phyloP scores from a whole-genome alignment of 768 basidiomycete genomes.

The Boletus bicolor region DNA sequence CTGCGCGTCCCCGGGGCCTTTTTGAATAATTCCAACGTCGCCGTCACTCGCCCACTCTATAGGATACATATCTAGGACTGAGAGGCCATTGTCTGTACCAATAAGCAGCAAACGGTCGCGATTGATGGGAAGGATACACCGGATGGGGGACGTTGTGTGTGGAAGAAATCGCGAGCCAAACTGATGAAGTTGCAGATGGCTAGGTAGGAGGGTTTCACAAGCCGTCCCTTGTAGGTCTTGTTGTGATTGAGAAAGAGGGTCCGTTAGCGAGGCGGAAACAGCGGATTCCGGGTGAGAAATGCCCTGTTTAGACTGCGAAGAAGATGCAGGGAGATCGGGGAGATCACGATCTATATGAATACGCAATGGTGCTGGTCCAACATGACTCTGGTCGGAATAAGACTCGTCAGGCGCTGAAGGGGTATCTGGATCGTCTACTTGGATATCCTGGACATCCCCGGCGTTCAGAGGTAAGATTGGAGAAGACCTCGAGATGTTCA shows the following conservation, averaged over 20 bases:
- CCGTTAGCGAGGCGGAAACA: constrained; percentile 18
- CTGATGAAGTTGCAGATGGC: constrained; percentile 65
- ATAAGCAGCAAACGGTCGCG: constrained; percentile 67
- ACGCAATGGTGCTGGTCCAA: constrained; percentile 31
- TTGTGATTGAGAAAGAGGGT: constrained; percentile 29
- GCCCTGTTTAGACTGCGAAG: constrained; percentile 6
- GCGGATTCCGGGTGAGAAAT: constrained; percentile 6
- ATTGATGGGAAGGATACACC: constrained; percentile 68
- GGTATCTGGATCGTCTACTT: constrained; percentile 5
- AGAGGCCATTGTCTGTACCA: constrained; percentile 77
- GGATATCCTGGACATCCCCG: constrained; percentile 12
- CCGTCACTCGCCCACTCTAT: constrained; percentile 55
- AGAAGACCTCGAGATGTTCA: not conserved
- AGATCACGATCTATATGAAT: constrained; percentile 45
- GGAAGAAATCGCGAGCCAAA: constrained; percentile 87
- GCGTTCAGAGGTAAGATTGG: constrained; percentile 4
- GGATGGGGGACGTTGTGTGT: constrained; percentile 71
- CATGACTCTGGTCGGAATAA: constrained; percentile 11
- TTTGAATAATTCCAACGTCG: constrained; percentile 38
- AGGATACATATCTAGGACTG: constrained; percentile 81
- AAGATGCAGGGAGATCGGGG: constrained; percentile 18
- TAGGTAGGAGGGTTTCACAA: constrained; percentile 55
- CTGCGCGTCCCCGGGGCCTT: constrained; percentile 71
- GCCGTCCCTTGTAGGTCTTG: constrained; percentile 36
- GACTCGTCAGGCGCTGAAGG: constrained; percentile 3